Evolutionary conservation across 208 protist species (phyloP).

Genomic region (Crithidia brevicula): DNA sequence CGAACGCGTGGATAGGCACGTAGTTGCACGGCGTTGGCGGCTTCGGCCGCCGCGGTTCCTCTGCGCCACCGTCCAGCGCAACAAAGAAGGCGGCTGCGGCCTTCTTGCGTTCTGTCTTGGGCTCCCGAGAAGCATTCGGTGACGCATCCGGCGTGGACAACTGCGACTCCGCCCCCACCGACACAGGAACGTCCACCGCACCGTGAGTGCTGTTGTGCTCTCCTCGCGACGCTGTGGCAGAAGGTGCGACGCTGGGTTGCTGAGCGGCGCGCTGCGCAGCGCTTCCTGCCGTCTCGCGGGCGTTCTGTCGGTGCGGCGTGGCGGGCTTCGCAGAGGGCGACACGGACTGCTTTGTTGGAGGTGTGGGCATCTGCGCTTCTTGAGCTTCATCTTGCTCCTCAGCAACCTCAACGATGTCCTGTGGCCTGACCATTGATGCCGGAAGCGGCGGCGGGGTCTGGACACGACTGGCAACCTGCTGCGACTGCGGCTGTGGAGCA

Average conservation of each 20-base stretch:
- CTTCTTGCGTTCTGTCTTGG: constrained; percentile 72
- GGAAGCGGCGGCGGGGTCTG: constrained; percentile 2
- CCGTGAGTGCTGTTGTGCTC: too few species aligned
- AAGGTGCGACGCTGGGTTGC: too few species aligned
- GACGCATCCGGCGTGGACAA: constrained; percentile 2
- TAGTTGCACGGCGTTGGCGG: constrained; percentile 80
- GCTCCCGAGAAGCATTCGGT: constrained; percentile 29
- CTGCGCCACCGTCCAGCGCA: constrained; percentile 33
- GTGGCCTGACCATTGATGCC: neutral
- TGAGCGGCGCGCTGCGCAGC: neutral
- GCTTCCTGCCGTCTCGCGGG: neutral
- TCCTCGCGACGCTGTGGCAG: too few species aligned
- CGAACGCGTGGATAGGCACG: constrained; percentile 38
- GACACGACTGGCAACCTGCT: neutral
- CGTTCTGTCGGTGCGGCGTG: too few species aligned
- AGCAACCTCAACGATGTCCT: constrained; percentile 1
- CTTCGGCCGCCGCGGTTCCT: constrained; percentile 69
- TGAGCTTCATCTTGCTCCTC: neutral
- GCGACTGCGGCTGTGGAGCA: constrained; percentile 1
- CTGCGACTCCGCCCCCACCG: neutral
- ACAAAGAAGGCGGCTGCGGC: constrained; percentile 71
- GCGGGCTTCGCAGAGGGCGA: too few species aligned
- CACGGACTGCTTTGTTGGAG: too few species aligned
- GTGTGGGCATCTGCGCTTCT: too few species aligned
- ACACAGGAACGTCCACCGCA: too few species aligned